Conservation (phyloP, 2,329 filamentous ascomycete genomes). For the Lojkania enalia region DNA sequence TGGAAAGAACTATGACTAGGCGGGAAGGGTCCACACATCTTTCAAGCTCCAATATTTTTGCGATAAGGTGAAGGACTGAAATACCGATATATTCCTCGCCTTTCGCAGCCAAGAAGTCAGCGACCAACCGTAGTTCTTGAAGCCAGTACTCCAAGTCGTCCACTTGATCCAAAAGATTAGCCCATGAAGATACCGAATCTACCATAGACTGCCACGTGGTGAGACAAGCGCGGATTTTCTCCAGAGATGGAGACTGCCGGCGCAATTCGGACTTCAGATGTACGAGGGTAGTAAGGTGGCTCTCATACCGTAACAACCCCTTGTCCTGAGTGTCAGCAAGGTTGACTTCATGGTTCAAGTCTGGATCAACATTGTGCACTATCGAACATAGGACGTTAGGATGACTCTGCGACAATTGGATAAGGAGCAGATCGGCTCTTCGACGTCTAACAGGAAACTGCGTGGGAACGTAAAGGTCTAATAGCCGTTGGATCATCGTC, state of each 20-base stretch:
- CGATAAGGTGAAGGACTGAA: conserved; percentile 54
- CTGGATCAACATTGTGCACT: conserved; percentile 1
- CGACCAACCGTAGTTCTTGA: conserved; percentile 56
- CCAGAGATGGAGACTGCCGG: conserved; percentile 29
- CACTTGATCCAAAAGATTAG: conserved; percentile 49
- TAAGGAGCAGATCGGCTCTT: conserved; percentile 28
- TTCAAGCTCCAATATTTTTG: conserved; percentile 53
- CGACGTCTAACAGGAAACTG: conserved; percentile 39
- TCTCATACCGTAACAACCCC: conserved; percentile 35
- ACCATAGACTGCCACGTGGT: conserved; percentile 45
- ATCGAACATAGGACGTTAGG: conserved; percentile 58
- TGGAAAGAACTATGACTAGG: conserved; percentile 48
- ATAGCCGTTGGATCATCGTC: conserved; percentile 24
- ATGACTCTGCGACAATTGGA: conserved; percentile 56
- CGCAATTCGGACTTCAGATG: conserved; percentile 50
- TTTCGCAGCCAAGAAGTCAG: conserved; percentile 61
- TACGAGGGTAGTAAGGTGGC: conserved; percentile 42
- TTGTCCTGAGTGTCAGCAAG: conserved; percentile 31
- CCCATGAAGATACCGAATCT: conserved; percentile 34
- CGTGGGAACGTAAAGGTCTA: conserved; percentile 31
- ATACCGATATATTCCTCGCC: conserved; percentile 57
- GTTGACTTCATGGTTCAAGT: conserved; percentile 3
- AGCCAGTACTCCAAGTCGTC: conserved; percentile 56
- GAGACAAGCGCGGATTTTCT: conserved; percentile 37
- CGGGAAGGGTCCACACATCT: conserved; percentile 41